Evolutionary conservation across 768 basidiomycete species (phyloP), one percentile per base, ranked within the genome.

Genomic region (Rhodotorula diobovata): DNA sequence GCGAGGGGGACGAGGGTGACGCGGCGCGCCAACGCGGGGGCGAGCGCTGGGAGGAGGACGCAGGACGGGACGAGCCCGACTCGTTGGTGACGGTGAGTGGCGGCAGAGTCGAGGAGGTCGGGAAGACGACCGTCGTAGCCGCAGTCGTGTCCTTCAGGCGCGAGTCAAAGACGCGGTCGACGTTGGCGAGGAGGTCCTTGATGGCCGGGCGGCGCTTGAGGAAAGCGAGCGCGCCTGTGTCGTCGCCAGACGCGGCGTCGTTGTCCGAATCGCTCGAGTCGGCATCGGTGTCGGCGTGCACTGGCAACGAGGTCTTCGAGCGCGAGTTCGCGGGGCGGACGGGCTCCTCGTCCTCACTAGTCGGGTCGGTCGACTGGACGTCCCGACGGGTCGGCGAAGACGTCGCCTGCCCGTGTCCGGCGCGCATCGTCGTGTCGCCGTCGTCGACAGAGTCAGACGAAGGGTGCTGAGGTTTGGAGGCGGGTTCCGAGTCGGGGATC

Each of bases 361-460:
- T 73, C 45, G 72, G 72, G 35, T 68, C 68, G 41, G 72, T 73
- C 64, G 71, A 72, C n/a, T 68, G 72, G 20, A 28, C 64, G 23
- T 37, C 45, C 16, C 53, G 61, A 20, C 48, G 30, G 7, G 61
- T 41, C 21, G 55, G 65, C 20, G 72, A 73, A 32, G 60, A 63
- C 25, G 61, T 59, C 6, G n/a, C 1, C 7, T 25, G 16, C 12
- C 4, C 23, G 2, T 18, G 25, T 20, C 30, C 35, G 12, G 15
- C 34, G 34, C 34, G 35, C 34, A 12, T 23, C 28, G 21, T 54
- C 53, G 2, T 39, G 37, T 58, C 57, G 14, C 23, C 56, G 48
- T 53, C 48, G 2, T 37, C 56, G 41, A 9, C 41, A 39, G n/a
- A 39, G 9, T n/a, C 50, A n/a, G 28, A n/a, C 37, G 37, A 35